Base-by-base conservation (phyloP, 768 basidiomycete genomes). In the Mycena galericulata region DNA sequence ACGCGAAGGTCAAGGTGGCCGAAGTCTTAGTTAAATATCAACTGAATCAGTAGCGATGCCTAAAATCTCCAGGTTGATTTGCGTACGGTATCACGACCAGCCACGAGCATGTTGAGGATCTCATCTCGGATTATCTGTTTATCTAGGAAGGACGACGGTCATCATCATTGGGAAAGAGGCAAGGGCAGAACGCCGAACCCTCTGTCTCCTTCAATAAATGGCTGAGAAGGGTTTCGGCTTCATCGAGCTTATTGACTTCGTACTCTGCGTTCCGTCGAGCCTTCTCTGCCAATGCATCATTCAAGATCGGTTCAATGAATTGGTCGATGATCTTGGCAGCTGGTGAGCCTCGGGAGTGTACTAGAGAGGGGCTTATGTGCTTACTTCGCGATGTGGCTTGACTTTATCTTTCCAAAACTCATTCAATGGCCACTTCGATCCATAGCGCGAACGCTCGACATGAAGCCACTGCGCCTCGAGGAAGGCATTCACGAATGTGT, bases 291-390 rank as follows among this genome's bases (percentile, higher is more conserved):
- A 89, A 73, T 10, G 82, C 82, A 32, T 84, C 77, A 34, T 76
- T 74, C 15, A 88, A 68, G 17, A 89, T 83, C 0, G 86, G 87
- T 12, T 86, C 82, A 30, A 88, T 79, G 70, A 86, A 84, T n/a
- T 77, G 76, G 47, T 81, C 74, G 46, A 89, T 84, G 20, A 83
- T 76, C 53, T 79, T 77, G n/a, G 82, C 10, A 12, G 27, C 29
- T 36, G 6, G 34, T 12, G 27, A 30, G 9, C 27, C 27, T 49
- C 14, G 18, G 17, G 14, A n/a, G n/a, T n/a, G 15, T 20, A 22
- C 12, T 49, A 18, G 27, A 1, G 17, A 9, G 14, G 8, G 15
- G n/a, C 15, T 11, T n/a, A n/a, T n/a, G n/a, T n/a, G n/a, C 18
- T 24, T 49, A 49, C 47, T 3, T 49, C 15, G 47, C 47, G 47